Evolutionary conservation across 108 stramenopile genomes (phyloP), one percentile per base, ranked within the genome.

Genomic region (Nitzschia palea): DNA sequence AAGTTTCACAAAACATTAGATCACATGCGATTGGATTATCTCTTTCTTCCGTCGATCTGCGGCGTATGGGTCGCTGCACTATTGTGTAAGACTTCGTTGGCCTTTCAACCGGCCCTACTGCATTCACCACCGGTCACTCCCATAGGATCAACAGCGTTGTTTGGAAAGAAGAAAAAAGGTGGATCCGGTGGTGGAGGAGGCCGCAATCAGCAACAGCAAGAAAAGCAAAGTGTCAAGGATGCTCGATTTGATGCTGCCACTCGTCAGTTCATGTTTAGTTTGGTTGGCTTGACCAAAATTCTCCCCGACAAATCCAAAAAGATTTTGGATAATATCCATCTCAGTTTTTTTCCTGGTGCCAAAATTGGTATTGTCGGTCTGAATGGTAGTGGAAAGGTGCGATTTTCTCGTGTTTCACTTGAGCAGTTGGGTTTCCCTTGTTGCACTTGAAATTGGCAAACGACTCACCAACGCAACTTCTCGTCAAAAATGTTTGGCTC

Each of bases 261-360:
- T 14, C 79, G 91, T 56, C 89, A 92, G 56, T 95, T 90, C 77
- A 92, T 92, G 90, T 95, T 90, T 52, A 95, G 90, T 3, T 53
- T 95, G 42, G 78, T 82, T 9, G 87, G 88, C 6, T 65, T 95
- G 51, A 78, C 86, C 33, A 95, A 95, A 60, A 84, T 82, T 6
- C 36, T 92, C 15, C 94, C 94, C 0, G 94, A 95, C 78, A 91
- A 90, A 58, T 78, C 76, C 43, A 94, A 95, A 59, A 87, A 82
- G 9, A 87, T 98, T 61, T 67, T 96, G 42, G 85, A 97, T 40
- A 82, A 90, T 36, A 87, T 97, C 37, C 71, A 94, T 69, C 73
- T 98, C 6, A 71, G 73, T 31, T 91, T 98, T 44, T 95, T 95
- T 71, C 95, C 91, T 0, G 96, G 96, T 0, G 96, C 95, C 34